phyloP scores from a whole-genome alignment of 31 red algal genomes.

The Porphyra umbilicalis region DNA sequence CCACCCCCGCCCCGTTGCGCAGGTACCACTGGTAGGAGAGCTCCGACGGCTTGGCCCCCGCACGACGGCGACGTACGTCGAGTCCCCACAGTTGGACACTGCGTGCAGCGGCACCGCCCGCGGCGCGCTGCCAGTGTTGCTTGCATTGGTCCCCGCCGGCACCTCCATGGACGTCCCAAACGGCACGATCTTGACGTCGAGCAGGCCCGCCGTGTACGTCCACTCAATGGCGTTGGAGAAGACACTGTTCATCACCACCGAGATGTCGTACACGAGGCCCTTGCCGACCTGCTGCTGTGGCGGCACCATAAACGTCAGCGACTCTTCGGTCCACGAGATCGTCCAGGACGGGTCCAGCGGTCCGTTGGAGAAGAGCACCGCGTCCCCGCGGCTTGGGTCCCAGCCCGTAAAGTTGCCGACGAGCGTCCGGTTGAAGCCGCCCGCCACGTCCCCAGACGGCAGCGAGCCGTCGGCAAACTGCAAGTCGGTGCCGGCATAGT shows the following conservation, averaged over 20 bases:
- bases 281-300: background rate
- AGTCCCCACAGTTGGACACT: conserved; percentile 27
- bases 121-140: too few species aligned
- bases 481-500: background rate
- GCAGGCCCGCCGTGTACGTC: conserved; percentile 5
- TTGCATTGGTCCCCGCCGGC: too few species aligned
- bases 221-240: conserved; percentile 21
- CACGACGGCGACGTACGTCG: conserved; percentile 35
- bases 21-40: conserved; percentile 25
- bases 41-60: background rate
- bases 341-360: background rate
- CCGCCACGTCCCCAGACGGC: background rate
- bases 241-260: conserved; percentile 15
- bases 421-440: background rate
- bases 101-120: background rate
- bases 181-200: background rate
- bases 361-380: background rate
- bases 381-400: background rate
- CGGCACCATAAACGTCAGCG: background rate
- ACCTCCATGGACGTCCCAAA: conserved; percentile 34
- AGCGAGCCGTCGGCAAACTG: background rate
- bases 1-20: conserved; percentile 1
- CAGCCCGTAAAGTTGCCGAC: background rate
- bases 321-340: background rate
- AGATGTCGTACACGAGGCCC: background rate